A percentile compares a stretch with the other conserved stretches of the same genome.
Conservation (phyloP, 2,329 filamentous ascomycete species). For the Fusarium sp. region DNA sequence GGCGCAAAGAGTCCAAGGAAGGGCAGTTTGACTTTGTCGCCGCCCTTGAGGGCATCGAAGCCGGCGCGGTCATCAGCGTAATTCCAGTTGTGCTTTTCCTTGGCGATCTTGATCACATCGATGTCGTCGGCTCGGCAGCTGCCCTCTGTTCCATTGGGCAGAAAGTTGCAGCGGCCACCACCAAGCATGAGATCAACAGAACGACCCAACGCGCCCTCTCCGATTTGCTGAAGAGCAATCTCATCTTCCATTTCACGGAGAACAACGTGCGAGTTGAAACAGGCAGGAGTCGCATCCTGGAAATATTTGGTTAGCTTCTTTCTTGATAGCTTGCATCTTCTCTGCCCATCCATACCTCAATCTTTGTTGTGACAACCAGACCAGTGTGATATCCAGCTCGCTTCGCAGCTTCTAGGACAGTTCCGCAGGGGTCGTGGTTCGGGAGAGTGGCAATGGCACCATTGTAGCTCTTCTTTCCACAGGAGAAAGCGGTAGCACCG, state of each 20-base stretch:
- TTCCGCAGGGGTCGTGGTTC: slow-evolving; percentile 87
- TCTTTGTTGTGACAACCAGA: slow-evolving; percentile 86
- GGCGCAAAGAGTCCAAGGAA: slow-evolving; percentile 86
- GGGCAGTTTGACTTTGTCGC: slow-evolving; percentile 77
- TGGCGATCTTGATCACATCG: slow-evolving; percentile 79
- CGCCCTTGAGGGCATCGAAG: slow-evolving; percentile 79
- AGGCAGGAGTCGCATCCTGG: slow-evolving; percentile 95
- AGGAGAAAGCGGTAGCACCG: slow-evolving; percentile 97
- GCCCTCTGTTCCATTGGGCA: slow-evolving; percentile 82
- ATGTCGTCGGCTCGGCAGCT: slow-evolving; percentile 83
- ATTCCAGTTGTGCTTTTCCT: slow-evolving; percentile 79
- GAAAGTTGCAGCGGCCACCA: slow-evolving; percentile 91
- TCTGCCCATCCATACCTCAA: slow-evolving; percentile 10
- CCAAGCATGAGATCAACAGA: slow-evolving; percentile 93
- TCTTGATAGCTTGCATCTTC: neutral
- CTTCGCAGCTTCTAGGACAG: slow-evolving; percentile 92
- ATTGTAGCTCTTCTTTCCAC: slow-evolving; percentile 94
- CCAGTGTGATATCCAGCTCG: slow-evolving; percentile 91
- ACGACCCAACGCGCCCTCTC: slow-evolving; percentile 85
- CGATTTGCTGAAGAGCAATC: slow-evolving; percentile 92
- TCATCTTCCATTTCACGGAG: slow-evolving; percentile 83
- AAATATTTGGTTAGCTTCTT: slow-evolving; percentile 55
- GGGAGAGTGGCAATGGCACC: slow-evolving; percentile 92
- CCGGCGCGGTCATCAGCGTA: slow-evolving; percentile 78
- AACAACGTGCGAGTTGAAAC: slow-evolving; percentile 90